phyloP scores from a whole-genome alignment of 129 eudicot genomes.

The Ambrosia trifida region DNA sequence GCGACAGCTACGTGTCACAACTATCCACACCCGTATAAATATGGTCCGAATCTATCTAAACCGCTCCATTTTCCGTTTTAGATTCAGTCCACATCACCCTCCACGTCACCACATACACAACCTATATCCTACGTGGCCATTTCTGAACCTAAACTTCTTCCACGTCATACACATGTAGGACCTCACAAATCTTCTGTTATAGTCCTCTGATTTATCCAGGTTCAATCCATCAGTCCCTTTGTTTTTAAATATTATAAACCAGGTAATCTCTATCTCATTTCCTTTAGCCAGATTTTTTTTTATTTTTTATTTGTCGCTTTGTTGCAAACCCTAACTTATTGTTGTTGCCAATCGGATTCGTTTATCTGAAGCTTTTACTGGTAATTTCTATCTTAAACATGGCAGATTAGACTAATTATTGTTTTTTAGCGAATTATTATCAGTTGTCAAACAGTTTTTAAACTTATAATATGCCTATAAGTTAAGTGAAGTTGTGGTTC shows the following conservation, averaged over 20 bases:
- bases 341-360: constrained; percentile 10
- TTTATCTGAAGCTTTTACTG: constrained; percentile 7
- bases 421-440: constrained; percentile 6
- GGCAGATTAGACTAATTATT: constrained; percentile 16
- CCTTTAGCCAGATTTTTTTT: constrained; percentile 13
- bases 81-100: constrained; percentile 35
- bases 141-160: constrained; percentile 24
- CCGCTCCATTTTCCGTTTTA: constrained; percentile 35
- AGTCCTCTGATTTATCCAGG: constrained; percentile 22
- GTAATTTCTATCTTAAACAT: constrained; percentile 23
- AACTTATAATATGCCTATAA: neutral
- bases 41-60: constrained; percentile 15
- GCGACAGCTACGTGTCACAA: constrained; percentile 30
- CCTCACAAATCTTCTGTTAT: constrained; percentile 10
- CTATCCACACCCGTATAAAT: constrained; percentile 21
- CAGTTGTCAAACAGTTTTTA: neutral
- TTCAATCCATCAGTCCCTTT: constrained; percentile 29
- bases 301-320: neutral
- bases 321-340: constrained; percentile 23
- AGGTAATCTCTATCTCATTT: constrained; percentile 23
- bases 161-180: constrained; percentile 40
- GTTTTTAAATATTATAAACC: constrained; percentile 22
- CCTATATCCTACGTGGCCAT: constrained; percentile 26
- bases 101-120: constrained; percentile 26
- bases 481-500: constrained; percentile 10